These are phyloP conservation scores for Elsinoe batatas DNA, from an alignment of 2,329 filamentous ascomycete species.

Conservation along the genomic window DNA sequence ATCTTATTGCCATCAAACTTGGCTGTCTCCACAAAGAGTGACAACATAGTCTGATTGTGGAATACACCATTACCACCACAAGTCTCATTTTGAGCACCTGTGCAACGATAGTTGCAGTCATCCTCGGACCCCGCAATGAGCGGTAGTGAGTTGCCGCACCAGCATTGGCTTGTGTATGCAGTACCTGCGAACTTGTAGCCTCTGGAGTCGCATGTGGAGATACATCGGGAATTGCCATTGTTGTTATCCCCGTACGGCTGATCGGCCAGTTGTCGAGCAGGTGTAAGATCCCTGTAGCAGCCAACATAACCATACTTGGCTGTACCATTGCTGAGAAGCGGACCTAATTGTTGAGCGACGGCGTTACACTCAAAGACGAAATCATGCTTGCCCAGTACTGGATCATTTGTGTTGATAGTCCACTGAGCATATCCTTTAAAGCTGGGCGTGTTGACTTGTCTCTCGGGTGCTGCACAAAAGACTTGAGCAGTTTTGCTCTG, in stretches of 20 bases:
- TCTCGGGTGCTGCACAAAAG: conserved; percentile 44
- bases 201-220: conserved; percentile 31
- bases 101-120: conserved; percentile 45
- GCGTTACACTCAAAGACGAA: conserved; percentile 45
- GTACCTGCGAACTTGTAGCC: conserved; percentile 39
- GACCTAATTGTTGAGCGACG: conserved; percentile 44
- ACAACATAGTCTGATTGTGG: conserved; percentile 32
- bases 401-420: conserved; percentile 51
- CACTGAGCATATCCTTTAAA: conserved; percentile 42
- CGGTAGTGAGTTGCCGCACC: conserved; percentile 38
- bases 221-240: conserved; percentile 39
- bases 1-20: conserved; percentile 21
- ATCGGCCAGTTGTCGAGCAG: conserved; percentile 40
- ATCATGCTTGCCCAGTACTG: conserved; percentile 41
- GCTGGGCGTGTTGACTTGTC: conserved; percentile 46
- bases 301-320: conserved; percentile 45
- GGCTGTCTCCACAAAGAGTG: conserved; percentile 24
- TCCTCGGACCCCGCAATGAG: conserved; percentile 30
- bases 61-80: conserved; percentile 37
- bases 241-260: conserved; percentile 33
- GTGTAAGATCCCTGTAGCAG: conserved; percentile 49
- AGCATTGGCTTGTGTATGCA: conserved; percentile 37
- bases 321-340: conserved; percentile 35
- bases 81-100: conserved; percentile 40
- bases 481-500: conserved; percentile 44